Evolutionary conservation across 2,329 filamentous ascomycete genomes (phyloP), one percentile per base, ranked within the genome.

Genomic region (Xylaria hypoxylon): DNA sequence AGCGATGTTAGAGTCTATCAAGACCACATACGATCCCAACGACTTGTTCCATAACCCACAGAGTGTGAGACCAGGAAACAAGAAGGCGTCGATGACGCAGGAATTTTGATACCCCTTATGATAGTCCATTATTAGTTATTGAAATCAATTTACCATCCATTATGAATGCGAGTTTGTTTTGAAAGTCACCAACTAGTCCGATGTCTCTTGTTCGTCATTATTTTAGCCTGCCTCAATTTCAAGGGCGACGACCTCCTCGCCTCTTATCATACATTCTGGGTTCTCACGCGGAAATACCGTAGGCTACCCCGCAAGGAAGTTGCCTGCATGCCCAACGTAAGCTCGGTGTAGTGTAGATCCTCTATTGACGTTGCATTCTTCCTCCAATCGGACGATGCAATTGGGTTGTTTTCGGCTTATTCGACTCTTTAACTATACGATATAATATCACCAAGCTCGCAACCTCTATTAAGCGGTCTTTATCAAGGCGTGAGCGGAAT

Each of bases 41-140:
- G 82, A 88, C 66, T 59, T 87, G 0, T 90, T 90, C 69, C 83
- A 84, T 56, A 89, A 89, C 67, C 86, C 86, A 0, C 86, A 89
- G 74, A 88, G 84, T 69, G 79, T 86, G n/a, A 75, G 76, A 40
- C 71, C 73, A 2, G 69, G 26, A 19, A 48, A 38, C 15, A 40
- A 56, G 56, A 40, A 50, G 24, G 33, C 26, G 15, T 55, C 17
- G 13, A 38, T 26, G 31, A 42, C 26, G 19, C 10, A 31, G 44
- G n/a, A 35, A 31, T 50, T 53, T 31, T 65, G 26, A 65, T 63
- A 59, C 52, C 47, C 52, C 44, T 56, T 38, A 42, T 15, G 0
- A 28, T 57, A 44, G n/a, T 35, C 22, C 15, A 35, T 48, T 59
- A 44, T 13, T 42, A 65, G 11, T 50, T 48, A 26, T 44, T 4